These are phyloP conservation scores for Sicyos baderoa DNA, from an alignment of 306 rosid species.

Conservation along the genomic window DNA sequence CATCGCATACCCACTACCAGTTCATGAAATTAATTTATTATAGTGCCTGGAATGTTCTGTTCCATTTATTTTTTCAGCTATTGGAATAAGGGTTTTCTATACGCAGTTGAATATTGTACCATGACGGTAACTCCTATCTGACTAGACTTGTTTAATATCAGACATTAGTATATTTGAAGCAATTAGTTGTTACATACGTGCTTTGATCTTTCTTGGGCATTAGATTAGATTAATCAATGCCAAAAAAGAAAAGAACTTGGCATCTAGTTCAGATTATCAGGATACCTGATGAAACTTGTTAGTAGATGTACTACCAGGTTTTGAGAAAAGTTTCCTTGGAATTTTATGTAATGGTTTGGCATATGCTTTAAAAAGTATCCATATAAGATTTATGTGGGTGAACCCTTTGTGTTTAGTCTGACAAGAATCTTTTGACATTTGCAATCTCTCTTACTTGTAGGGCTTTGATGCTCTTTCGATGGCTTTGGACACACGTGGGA, in stretches of 20 bases:
- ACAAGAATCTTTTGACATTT: conserved; percentile 10
- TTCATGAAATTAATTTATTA: neutral
- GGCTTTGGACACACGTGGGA: conserved; percentile 81
- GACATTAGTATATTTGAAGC: neutral
- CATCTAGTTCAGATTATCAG: neutral
- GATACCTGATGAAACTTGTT: neutral
- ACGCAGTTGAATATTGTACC: neutral
- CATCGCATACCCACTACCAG: neutral
- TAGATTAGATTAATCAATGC: neutral
- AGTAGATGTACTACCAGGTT: neutral
- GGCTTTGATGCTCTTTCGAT: conserved; percentile 70
- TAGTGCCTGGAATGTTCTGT: neutral
- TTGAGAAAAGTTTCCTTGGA: neutral
- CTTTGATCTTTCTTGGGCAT: conserved; percentile 1
- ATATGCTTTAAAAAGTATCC: neutral
- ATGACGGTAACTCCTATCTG: neutral
- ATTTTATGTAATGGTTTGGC: neutral
- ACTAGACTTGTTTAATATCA: neutral
- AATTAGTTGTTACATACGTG: neutral
- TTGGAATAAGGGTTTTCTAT: conserved; percentile 3
- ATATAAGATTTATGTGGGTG: neutral
- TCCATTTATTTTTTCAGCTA: neutral
- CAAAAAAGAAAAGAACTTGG: neutral
- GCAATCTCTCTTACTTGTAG: conserved; percentile 34
- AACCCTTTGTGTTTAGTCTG: neutral